Evolutionary conservation across 2,329 filamentous ascomycete species (phyloP), one percentile per base, ranked within the genome.

Genomic region (Oidium heveae): DNA sequence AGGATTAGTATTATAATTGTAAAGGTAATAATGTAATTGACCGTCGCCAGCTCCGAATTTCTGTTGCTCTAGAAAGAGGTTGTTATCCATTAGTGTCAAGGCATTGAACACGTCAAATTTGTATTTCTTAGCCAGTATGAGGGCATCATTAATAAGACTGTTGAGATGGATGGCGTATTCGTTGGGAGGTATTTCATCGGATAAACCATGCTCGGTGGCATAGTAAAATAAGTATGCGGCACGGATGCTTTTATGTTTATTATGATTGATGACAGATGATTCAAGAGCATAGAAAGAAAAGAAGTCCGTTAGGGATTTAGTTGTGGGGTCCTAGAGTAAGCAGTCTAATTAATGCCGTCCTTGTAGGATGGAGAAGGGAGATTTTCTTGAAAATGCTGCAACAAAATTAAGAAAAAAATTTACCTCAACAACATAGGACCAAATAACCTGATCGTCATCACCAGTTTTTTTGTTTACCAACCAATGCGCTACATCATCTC

Each of bases 191-290:
- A 71, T 63, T 4, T 77, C 72, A 46, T 71, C 68, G 2, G 69
- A 65, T 8, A 54, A 32, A 13, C 53, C 53, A 5, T 76, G 72
- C 63, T 94, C 86, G 7, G 83, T 84, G 56, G 85, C 91, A 66
- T 98, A 98, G 74, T 98, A 98, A 72, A 89, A 98, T 55, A 96
- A 76, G 68, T 98, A 98, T 33, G 91, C 91, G 3, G 89, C 91
- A 60, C 82, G 83, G 63, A 98, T 80, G 56, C 79, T 77, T 57
- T 79, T 75, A 69, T 94, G 82, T 66, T 84, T 84, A 49, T 77
- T 71, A 64, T 86, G 79, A 61, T 82, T 80, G 63, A 98, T 93
- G 56, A 95, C 84, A 1, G 86, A 91, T 16, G 87, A 94, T 66
- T 94, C 87, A 36, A 98, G 81, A 64, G 80, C 81, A 73, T 96